Conservation (phyloP, 2,329 filamentous ascomycete genomes). For the Colletotrichum incanum region DNA sequence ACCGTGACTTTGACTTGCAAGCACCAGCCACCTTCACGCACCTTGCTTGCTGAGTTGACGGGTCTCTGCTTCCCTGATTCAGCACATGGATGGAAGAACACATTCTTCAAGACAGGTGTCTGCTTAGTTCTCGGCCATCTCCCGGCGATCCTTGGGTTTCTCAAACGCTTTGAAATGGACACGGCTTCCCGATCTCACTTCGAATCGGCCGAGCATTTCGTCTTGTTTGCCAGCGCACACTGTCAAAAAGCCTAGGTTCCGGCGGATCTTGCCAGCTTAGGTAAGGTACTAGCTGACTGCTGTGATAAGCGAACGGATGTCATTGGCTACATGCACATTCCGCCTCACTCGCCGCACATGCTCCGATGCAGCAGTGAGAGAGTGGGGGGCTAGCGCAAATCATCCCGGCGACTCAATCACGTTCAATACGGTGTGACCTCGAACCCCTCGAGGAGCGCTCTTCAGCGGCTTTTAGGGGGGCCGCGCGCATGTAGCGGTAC, state of each 20-base stretch:
- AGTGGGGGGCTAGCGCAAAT: conserved; percentile 22
- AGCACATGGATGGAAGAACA: conserved; percentile 11
- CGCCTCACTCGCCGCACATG: conserved; percentile 21
- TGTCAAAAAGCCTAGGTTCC: conserved; percentile 28
- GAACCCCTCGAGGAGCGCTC: conserved; percentile 18
- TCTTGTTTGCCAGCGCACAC: conserved; percentile 22
- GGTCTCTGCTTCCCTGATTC: conserved; percentile 16
- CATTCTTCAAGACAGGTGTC: conserved; percentile 18
- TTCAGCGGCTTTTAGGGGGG: conserved; percentile 20
- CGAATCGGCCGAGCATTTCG: conserved; percentile 9
- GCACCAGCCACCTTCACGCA: conserved; percentile 25
- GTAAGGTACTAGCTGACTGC: conserved; percentile 8
- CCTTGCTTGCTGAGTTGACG: conserved; percentile 12
- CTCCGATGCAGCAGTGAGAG: conserved; percentile 9
- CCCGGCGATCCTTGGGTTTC: conserved; percentile 6
- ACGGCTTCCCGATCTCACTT: not conserved
- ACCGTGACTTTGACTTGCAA: conserved; percentile 2
- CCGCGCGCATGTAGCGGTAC: conserved; percentile 38
- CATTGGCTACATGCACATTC: conserved; percentile 14
- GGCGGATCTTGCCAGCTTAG: conserved; percentile 27
- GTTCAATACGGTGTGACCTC: conserved; percentile 10
- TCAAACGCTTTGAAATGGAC: conserved; percentile 7
- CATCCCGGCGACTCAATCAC: not conserved
- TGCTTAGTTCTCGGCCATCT: conserved; percentile 23
- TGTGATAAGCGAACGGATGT: not conserved